Base-by-base conservation (phyloP, 139 green algal genomes). In the Chlamydomonas eustigma region DNA sequence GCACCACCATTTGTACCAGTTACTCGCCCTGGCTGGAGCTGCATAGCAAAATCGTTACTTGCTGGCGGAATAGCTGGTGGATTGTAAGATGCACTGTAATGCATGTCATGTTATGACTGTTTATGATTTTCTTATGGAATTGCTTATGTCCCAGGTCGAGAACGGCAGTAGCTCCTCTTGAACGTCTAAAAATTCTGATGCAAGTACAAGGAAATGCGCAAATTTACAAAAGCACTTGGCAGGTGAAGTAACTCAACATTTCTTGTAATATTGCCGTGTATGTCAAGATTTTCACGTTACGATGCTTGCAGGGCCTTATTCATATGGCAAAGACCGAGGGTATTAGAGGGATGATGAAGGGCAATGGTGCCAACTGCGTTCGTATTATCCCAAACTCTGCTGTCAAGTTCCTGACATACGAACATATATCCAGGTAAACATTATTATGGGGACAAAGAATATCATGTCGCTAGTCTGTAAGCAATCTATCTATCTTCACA, bases 161-260 rank as follows among this genome's bases (percentile, higher is more conserved):
- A 0, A 98, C 94, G 6, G 93, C 95, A n/a, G 95, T 99, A 8
- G 95, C 95, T 1, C 95, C 95, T 0, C 77, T 99, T 39, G 95
- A 99, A 81, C 87, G 95, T 6, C 78, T 99, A 3, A 99, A 99
- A 78, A 98, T 99, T 64, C 79, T 97, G n/a, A 96, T 97, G 91
- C 93, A 98, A 77, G 90, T 98, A 2, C 94, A 98, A 75, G 95
- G 93, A 38, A 96, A 94, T 39, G 81, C 92, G n/a, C 92, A 93
- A 66, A 75, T 95, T 31, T 99, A 98, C 80, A 94, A 78, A 0
- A 91, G 90, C 31, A 92, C 94, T 4, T 93, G 86, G 83, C 91
- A 95, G 90, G 91, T 94, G 36, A 70, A 28, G 8, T 22, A 32
- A n/a, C n/a, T n/a, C n/a, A n/a, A n/a, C n/a, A n/a, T n/a, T n/a